A percentile compares a stretch with the other conserved stretches of the same genome.
Evolutionary conservation across 345 rosid species (phyloP).

Genomic region (Carallia brachiata): DNA sequence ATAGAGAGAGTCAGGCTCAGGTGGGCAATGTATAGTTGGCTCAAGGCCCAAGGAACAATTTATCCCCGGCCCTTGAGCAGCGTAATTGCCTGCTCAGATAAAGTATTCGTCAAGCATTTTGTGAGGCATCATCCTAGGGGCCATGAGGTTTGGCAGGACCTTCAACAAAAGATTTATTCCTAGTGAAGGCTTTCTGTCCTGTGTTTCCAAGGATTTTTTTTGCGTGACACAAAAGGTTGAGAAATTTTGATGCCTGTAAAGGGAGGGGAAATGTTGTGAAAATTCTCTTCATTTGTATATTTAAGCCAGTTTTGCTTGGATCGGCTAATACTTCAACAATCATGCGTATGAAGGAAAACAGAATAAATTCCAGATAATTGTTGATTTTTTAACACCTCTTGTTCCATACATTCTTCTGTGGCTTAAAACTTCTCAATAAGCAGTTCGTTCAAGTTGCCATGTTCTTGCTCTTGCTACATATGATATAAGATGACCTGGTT

Average conservation of each 20-base stretch:
- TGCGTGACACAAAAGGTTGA: not conserved
- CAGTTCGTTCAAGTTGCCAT: no score
- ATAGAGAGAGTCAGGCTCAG: conserved; percentile 52
- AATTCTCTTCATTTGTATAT: no score
- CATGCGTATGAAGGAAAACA: not conserved
- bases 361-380: not conserved
- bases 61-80: conserved; percentile 42
- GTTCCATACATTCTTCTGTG: no score
- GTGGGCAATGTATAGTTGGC: conserved; percentile 67
- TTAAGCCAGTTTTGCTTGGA: no score
- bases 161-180: conserved; percentile 40
- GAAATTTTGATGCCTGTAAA: no score
- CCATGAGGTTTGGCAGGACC: conserved; percentile 50
- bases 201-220: not conserved
- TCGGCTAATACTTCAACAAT: no score
- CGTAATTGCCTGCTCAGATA: conserved; percentile 44
- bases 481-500: no score
- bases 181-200: not conserved
- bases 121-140: conserved; percentile 61
- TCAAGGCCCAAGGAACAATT: conserved; percentile 44
- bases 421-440: no score
- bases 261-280: no score
- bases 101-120: conserved; percentile 31
- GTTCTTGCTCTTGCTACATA: no score
- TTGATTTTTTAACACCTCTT: not conserved